Percentiles rank a stretch among this genome's conserved stretches.
These are phyloP conservation scores for Trapa incisa DNA, from an alignment of 345 rosid species.

Conservation along the genomic window DNA sequence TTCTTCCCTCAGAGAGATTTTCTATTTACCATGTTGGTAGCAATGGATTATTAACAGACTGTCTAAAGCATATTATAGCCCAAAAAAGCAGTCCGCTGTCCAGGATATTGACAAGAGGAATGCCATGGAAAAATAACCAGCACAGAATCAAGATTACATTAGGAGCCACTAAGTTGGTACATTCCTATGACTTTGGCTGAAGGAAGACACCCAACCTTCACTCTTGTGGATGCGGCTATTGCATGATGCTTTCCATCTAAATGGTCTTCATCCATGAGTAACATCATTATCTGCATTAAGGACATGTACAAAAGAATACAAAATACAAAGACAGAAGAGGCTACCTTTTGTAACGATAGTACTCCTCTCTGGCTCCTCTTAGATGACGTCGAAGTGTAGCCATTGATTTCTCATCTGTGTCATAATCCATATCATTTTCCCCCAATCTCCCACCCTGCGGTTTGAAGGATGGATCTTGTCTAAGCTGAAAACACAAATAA, in stretches of 20 bases:
- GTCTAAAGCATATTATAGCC: not conserved
- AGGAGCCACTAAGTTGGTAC: not conserved
- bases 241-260: not conserved
- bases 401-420: constrained; percentile 98
- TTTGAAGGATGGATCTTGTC: constrained; percentile 86
- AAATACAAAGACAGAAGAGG: not conserved
- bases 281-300: not conserved
- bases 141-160: not conserved
- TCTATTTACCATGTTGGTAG: not conserved
- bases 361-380: constrained; percentile 79
- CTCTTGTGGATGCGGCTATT: not conserved
- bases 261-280: not conserved
- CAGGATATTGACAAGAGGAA: not conserved
- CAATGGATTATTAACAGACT: not conserved
- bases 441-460: constrained; percentile 98
- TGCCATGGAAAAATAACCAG: not conserved
- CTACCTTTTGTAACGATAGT: constrained; percentile 93
- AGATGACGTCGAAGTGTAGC: constrained; percentile 96
- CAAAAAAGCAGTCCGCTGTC: not conserved
- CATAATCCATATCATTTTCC: constrained; percentile 99
- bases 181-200: not conserved
- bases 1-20: not conserved
- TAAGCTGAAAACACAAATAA: constrained; percentile 43
- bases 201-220: not conserved
- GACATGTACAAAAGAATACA: not conserved